Percentiles rank a stretch among this genome's conserved stretches.
Evolutionary conservation across 805 yeast genomes (phyloP).

Genomic region (Wickerhamiella dianesei): DNA sequence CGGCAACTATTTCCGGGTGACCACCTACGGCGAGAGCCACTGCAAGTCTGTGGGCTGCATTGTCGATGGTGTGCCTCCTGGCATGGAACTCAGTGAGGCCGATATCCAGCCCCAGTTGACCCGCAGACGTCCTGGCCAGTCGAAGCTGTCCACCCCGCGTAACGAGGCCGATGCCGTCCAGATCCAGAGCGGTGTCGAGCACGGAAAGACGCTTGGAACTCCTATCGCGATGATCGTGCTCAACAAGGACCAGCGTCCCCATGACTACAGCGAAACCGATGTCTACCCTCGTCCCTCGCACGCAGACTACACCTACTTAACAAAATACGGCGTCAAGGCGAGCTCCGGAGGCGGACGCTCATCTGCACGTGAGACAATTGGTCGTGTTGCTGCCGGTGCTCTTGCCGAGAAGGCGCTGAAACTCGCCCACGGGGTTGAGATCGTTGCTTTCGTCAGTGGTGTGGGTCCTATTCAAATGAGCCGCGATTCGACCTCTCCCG

Average conservation of each 20-base stretch:
- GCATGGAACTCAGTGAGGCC: slow-evolving; percentile 65
- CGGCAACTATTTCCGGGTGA: slow-evolving; percentile 55
- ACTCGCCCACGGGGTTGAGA: slow-evolving; percentile 71
- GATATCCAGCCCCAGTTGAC: slow-evolving; percentile 94
- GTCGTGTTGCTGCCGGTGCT: slow-evolving; percentile 98
- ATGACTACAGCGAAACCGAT: slow-evolving; percentile 91
- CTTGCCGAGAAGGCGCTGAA: slow-evolving; percentile 84
- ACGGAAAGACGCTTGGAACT: slow-evolving; percentile 81
- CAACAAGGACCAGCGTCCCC: slow-evolving; percentile 94
- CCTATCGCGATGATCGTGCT: slow-evolving; percentile 88
- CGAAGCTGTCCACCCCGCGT: slow-evolving; percentile 82
- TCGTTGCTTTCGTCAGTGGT: slow-evolving; percentile 91
- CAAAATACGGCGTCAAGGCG: slow-evolving; percentile 85
- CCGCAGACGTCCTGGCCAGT: slow-evolving; percentile 96
- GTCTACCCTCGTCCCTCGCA: slow-evolving; percentile 95
- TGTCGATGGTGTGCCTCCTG: slow-evolving; percentile 97
- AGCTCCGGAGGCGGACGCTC: slow-evolving; percentile 97
- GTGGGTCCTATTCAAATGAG: slow-evolving; percentile 73
- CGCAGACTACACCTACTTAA: slow-evolving; percentile 87
- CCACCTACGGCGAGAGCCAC: slow-evolving; percentile 97
- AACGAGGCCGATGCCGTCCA: slow-evolving; percentile 87
- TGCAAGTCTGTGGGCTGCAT: slow-evolving; percentile 96
- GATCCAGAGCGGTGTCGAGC: slow-evolving; percentile 90
- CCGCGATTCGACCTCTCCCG: slow-evolving; percentile 51
- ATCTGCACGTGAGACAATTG: slow-evolving; percentile 94